A percentile compares a stretch with the other conserved stretches of the same genome.
Evolutionary conservation across 495 filamentous ascomycete genomes (phyloP).

Genomic region (Aspergillus haitiensis): DNA sequence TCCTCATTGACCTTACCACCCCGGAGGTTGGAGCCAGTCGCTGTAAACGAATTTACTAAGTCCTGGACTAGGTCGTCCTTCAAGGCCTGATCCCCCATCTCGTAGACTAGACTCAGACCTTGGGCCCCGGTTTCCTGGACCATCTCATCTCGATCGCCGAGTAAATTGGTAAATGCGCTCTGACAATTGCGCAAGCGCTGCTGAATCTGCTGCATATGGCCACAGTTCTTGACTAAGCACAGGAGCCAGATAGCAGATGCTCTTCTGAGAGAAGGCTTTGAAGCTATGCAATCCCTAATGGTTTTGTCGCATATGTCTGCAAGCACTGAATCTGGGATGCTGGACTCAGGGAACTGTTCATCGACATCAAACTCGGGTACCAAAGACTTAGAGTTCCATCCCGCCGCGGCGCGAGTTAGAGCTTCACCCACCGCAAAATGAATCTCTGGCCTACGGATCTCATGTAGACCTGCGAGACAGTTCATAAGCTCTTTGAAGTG

Average conservation of each 20-base stretch:
- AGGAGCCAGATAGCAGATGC: slow-evolving; percentile 92
- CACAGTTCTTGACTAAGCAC: slow-evolving; percentile 89
- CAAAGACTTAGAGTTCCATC: slow-evolving; percentile 72
- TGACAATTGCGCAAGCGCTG: slow-evolving; percentile 74
- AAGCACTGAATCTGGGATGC: slow-evolving; percentile 50
- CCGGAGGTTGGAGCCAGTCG: slow-evolving; percentile 63
- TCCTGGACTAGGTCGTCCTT: slow-evolving; percentile 83
- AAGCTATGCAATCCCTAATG: slow-evolving; percentile 69
- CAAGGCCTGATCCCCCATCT: slow-evolving; percentile 77
- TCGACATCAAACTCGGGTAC: slow-evolving; percentile 63
- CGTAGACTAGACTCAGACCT: slow-evolving; percentile 86
- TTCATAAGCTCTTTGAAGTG: slow-evolving; percentile 50
- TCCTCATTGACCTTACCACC: slow-evolving; percentile 77
- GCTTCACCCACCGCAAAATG: slow-evolving; percentile 91
- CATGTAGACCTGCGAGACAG: slow-evolving; percentile 72
- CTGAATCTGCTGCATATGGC: slow-evolving; percentile 69
- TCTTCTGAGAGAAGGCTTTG: slow-evolving; percentile 84
- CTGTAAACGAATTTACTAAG: slow-evolving; percentile 84
- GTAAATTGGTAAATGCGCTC: slow-evolving; percentile 79
- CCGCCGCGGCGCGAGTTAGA: slow-evolving; percentile 68
- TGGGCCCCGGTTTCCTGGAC: slow-evolving; percentile 94
- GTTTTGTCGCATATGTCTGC: slow-evolving; percentile 62
- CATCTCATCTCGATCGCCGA: slow-evolving; percentile 85
- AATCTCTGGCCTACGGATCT: slow-evolving; percentile 76
- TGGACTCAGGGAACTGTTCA: slow-evolving; percentile 41